Base-by-base conservation (phyloP, 805 yeast genomes). In the Myxozyma monticola region DNA sequence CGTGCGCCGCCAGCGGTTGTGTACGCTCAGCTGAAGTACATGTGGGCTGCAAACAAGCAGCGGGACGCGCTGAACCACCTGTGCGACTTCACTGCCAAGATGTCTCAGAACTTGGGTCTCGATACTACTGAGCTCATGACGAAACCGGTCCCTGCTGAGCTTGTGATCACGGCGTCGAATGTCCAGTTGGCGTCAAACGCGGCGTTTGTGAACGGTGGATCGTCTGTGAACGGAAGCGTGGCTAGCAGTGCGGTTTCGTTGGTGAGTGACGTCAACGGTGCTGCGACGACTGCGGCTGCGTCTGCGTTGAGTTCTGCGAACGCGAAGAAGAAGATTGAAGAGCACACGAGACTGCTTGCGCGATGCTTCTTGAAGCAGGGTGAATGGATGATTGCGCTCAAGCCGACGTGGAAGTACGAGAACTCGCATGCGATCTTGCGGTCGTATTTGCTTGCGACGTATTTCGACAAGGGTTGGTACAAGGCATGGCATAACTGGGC, bases 401-500 rank as follows among this genome's bases (percentile, higher is more conserved):
- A 85, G 51, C 77, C 75, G 41, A 80, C 80, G 56, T 91, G 98
- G 98, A 85, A 83, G 54, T 79, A 78, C 50, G 67, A 73, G 5
- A 41, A 30, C 15, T 69, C 62, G n/a, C 74, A 76, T 31, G 85
- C 90, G 1, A 88, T 93, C 57, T 71, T 93, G 51, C 96, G 97
- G 10, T 89, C 97, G 0, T 93, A 88, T 65, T 71, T 93, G 48
- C 74, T 93, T 57, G 98, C 99, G 0, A 91, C 99, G 0, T 96
- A 90, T 65, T 91, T 93, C 68, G 97, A 93, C 65, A 76, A 79
- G 30, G 78, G 79, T 21, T 93, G 99, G 96, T 93, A 93, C 64
- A 93, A 95, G 65, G 99, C 98, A 15, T 95, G 99, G 99, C 99
- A 93, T 66, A 91, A 89, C 64, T 93, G 99, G 99, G 99, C 99